Base-by-base conservation (phyloP, 2,329 filamentous ascomycete species). In the Calycina herbarum region DNA sequence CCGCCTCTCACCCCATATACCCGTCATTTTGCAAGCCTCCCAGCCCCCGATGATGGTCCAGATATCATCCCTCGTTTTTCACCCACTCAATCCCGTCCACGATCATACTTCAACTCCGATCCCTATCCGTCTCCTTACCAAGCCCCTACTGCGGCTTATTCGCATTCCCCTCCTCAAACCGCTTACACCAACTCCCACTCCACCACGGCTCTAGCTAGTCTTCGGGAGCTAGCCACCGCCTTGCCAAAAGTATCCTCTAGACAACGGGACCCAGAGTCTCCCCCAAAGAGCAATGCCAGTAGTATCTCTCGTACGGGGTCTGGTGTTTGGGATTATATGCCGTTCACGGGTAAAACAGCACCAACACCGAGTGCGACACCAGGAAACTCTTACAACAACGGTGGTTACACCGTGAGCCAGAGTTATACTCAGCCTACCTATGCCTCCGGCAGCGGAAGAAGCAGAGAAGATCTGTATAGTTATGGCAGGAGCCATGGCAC, bases 61-160 rank as follows among this genome's bases (percentile, higher is more conserved):
- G 86, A 89, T 75, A 89, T 89, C 70, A 82, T 89, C 69, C 86
- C 86, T 60, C 84, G 85, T 67, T 86, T 86, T 42, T 87, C 86
- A 11, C 86, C 86, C 13, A 89, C 86, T 17, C 82, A 86, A 66
- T 85, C 85, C 56, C 83, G 78, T 83, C 85, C 61, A 82, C 81
- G 74, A 79, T 85, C 76, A 78, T 85, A 85, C 83, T 69, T 85
- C 85, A 69, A 66, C 57, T 69, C 81, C 82, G 51, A 82, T 79
- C 31, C 84, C 80, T 61, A 75, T 54, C 68, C 74, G 42, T 62
- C 69, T 56, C 71, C 67, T 76, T 76, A 67, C 72, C 69, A 76
- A 76, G 64, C 82, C 67, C 80, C 85, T 35, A 20, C 66, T 10
- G 27, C 48, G 33, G 64, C 59, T 38, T 54, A 57, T 40, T 45